Base-by-base conservation (phyloP, 2,329 filamentous ascomycete species). In the Mollisiaceae sp. region DNA sequence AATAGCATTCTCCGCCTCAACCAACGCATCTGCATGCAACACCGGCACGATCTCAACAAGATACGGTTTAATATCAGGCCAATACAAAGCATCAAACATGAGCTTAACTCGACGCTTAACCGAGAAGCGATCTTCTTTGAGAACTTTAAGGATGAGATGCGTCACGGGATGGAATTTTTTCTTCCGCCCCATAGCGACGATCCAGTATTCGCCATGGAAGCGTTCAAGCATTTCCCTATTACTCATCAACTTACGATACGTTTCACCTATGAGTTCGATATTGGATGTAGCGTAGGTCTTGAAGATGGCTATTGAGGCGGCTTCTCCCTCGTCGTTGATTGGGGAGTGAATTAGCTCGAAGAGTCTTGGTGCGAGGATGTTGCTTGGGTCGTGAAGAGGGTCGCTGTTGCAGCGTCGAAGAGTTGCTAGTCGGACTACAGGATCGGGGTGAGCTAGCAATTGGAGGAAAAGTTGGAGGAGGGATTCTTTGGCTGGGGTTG, bases 1-100 rank as follows among this genome's bases (percentile, higher is more conserved):
- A 15, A 65, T 60, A 36, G 32, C 38, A 4, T 38, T 9, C 8
- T 57, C 56, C 27, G 54, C 50, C 8, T 20, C 32, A 12, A 57
- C 24, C 6, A 68, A n/a, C 1, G 66, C 66, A 58, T 68, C 66
- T 11, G 66, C 59, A 45, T 65, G 64, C 6, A 68, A 14, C 32
- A 62, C 38, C 14, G 64, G 64, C 14, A 64, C 20, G 24, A 68
- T 62, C 1, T 64, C 64, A 1, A 59, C 32, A 27, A 68, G 12
- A 14, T 64, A 64, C 1, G 52, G 38, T 24, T 22, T 57, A 3
- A 62, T 55, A 18, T 64, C 63, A 1, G 36, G 39, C 61, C 61
- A 66, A 8, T 62, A 62, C 8, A 66, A 50, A 4, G 50, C 52
- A 11, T 15, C 39, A 32, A 64, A 66, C 59, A 68, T 62, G 5